These are phyloP conservation scores for Coemansia sp. DNA, from an alignment of 192 early-diverging fungal genomes.

Conservation along the genomic window DNA sequence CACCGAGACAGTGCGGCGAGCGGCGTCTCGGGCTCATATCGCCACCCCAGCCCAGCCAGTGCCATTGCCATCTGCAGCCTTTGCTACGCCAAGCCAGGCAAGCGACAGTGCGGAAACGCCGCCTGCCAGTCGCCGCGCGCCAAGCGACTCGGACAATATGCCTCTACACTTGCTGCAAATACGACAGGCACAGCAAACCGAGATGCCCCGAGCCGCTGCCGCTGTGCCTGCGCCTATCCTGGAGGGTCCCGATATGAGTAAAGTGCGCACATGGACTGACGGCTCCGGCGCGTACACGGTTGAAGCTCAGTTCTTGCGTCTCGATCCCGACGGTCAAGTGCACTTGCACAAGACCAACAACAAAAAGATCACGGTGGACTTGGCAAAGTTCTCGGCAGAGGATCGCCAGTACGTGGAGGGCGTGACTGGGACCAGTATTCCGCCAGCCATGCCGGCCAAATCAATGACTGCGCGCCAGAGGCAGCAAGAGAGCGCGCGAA, in stretches of 20 bases:
- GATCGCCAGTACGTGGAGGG: slow-evolving; percentile 39
- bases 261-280: slow-evolving; percentile 93
- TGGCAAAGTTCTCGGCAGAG: slow-evolving; percentile 79
- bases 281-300: slow-evolving; percentile 89
- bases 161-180: slow-evolving; percentile 39
- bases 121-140: slow-evolving; percentile 8
- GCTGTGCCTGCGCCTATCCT: background rate
- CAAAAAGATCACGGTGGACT: slow-evolving; percentile 89
- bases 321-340: slow-evolving; percentile 80
- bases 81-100: background rate
- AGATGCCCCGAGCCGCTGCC: background rate
- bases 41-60: background rate
- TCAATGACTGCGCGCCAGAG: slow-evolving; percentile 50
- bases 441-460: slow-evolving; percentile 17
- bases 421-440: slow-evolving; percentile 14
- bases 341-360: slow-evolving; percentile 95
- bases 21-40: slow-evolving; percentile 18
- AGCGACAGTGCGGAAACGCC: background rate
- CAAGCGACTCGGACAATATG: slow-evolving; percentile 49
- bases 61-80: background rate
- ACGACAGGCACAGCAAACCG: slow-evolving; percentile 15
- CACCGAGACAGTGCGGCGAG: slow-evolving; percentile 34
- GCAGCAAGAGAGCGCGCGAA: slow-evolving; percentile 52
- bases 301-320: slow-evolving; percentile 82
- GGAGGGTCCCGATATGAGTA: slow-evolving; percentile 40